Evolutionary conservation across 2,329 filamentous ascomycete genomes (phyloP), one percentile per base, ranked within the genome.

Genomic region (Fusarium subtropicale): DNA sequence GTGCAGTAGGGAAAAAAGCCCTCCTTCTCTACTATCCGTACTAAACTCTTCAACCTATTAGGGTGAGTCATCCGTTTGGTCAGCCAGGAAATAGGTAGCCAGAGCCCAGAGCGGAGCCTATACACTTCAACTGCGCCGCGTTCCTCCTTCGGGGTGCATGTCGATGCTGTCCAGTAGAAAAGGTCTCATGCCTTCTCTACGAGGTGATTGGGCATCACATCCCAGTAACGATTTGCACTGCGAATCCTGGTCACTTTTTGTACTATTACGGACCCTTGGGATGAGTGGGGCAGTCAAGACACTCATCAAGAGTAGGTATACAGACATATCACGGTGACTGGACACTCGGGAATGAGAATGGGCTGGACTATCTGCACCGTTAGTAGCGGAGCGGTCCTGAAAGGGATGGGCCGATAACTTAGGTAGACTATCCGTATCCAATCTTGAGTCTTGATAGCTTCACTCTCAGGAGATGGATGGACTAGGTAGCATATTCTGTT

Each of bases 121-220:
- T 34, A 55, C 60, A 53, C 28, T 53, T 60, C 64, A 69, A 77
- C 79, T 82, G 81, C 82, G 81, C 81, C 81, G 80, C 82, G 76
- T 79, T 81, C 78, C 78, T 73, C 78, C 76, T 79, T 79, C 72
- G 66, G 73, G 71, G 71, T 78, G 77, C 75, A 78, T 77, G 67
- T 60, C 33, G 60, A 60, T 69, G 60, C 71, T 54, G 65, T 75
- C 77, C 77, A 79, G 77, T 80, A 71, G 69, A 70, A 76, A 71
- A 53, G 56, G 61, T 57, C 48, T 63, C 33, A 53, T 53, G 56
- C 58, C 54, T 52, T 61, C 57, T 73, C 68, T 68, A 72, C 61
- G 71, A 69, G 68, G 60, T 74, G 66, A 81, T 82, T 81, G 80
- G 80, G 76, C 71, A 71, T 68, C 73, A 50, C 69, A 69, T 73